Conservation (phyloP, 345 rosid species). For the Pistacia atlantica region DNA sequence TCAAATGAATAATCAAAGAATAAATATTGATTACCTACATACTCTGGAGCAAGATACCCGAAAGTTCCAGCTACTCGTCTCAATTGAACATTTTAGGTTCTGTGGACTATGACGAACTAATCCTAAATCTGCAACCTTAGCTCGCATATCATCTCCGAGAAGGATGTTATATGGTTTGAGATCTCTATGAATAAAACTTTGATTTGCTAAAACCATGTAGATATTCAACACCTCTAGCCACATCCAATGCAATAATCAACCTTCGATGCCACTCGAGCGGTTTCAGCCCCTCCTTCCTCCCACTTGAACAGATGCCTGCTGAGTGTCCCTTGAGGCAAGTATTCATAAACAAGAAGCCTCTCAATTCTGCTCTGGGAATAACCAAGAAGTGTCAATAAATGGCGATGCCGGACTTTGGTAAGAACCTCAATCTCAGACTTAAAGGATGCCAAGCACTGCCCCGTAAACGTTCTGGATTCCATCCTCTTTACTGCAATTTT, state of each 20-base stretch:
- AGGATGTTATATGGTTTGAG: conserved; percentile 60
- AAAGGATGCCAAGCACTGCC: conserved; percentile 46
- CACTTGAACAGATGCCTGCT: conserved; percentile 40
- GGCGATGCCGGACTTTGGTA: conserved; percentile 51
- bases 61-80: conserved; percentile 36
- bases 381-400: conserved; percentile 53
- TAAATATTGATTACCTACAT: conserved; percentile 39
- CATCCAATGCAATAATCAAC: conserved; percentile 37
- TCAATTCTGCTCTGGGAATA: conserved; percentile 56
- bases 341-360: conserved; percentile 56
- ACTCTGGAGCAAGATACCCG: conserved; percentile 52
- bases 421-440: conserved; percentile 55
- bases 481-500: conserved; percentile 59
- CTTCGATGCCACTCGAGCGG: conserved; percentile 54
- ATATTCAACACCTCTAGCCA: conserved; percentile 40
- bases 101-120: conserved; percentile 57
- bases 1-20: neutral
- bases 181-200: conserved; percentile 64
- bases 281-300: conserved; percentile 31
- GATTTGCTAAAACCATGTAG: conserved; percentile 52
- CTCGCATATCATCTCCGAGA: conserved; percentile 43
- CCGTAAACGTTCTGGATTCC: conserved; percentile 39
- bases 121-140: conserved; percentile 45
- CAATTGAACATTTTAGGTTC: conserved; percentile 37
- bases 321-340: conserved; percentile 56